Base-by-base conservation (phyloP, 2,329 filamentous ascomycete genomes). In the Fusarium sacchari region DNA sequence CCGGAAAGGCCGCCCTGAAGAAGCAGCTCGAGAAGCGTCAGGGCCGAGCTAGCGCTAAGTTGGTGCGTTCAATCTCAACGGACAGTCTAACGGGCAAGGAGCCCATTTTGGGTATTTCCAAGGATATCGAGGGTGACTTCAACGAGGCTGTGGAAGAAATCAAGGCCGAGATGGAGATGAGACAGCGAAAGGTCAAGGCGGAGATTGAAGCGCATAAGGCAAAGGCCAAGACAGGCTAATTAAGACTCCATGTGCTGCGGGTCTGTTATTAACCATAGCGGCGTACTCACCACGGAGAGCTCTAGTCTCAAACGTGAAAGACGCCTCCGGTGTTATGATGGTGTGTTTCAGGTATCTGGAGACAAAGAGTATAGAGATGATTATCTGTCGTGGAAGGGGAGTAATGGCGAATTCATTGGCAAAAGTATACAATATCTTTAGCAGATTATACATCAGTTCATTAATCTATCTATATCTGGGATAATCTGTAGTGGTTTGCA, bases 81-180 rank as follows among this genome's bases (percentile, higher is more conserved):
- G 91, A 94, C 18, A 89, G 86, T 63, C 72, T 91, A 22, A 86
- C 82, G 20, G 84, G 83, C 39, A 83, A 86, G 50, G 87, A 90
- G 60, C 93, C 93, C 0, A 87, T 94, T 6, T 84, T 97, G 11
- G 96, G 96, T 32, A 86, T 98, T 42, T 92, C 94, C 2, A 90
- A 90, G 72, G 95, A 98, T 79, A 91, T 91, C 0, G 90, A 91
- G 60, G 85, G 86, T 34, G 94, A 97, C 76, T 86, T 97, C 55
- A 91, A 93, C 66, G 94, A 96, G 78, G 93, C 93, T 34, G 88
- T 97, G 15, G 86, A 88, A 42, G 94, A 97, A 83, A 87, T 97
- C 59, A 90, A 86, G 78, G 86, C 84, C 10, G 94, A 97, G 82
- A 88, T 97, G 39, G 91, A 93, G 79, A 87, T 76, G 18, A 75